phyloP scores from a whole-genome alignment of 2,329 filamentous ascomycete species.

The Zalaria sp. region DNA sequence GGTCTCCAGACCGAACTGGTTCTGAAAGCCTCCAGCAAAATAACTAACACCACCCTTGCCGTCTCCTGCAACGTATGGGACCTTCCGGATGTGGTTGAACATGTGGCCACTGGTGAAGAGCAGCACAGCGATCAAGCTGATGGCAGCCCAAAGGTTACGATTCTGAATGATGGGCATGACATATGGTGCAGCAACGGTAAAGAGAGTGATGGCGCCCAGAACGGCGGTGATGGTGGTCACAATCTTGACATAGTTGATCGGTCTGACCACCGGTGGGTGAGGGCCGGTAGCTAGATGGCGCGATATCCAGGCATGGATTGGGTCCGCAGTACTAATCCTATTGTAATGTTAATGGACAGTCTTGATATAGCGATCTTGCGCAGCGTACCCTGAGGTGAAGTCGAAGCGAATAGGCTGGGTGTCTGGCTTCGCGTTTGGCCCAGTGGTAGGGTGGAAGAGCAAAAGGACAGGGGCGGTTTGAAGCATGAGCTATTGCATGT shows the following conservation, averaged over 20 bases:
- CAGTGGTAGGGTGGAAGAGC: constrained; percentile 72
- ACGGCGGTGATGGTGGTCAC: constrained; percentile 52
- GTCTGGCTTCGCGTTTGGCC: constrained; percentile 60
- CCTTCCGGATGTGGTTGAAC: constrained; percentile 97
- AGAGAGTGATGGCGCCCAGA: constrained; percentile 53
- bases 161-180: constrained; percentile 71
- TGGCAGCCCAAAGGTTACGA: constrained; percentile 84
- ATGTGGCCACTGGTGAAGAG: constrained; percentile 95
- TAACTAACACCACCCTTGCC: constrained; percentile 77
- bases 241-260: constrained; percentile 75
- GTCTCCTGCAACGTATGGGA: constrained; percentile 80
- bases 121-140: constrained; percentile 78
- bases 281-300: constrained; percentile 64
- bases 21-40: constrained; percentile 85
- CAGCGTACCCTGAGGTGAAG: constrained; percentile 61
- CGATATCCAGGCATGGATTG: constrained; percentile 63
- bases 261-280: constrained; percentile 65
- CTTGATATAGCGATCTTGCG: not conserved
- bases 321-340: constrained; percentile 62
- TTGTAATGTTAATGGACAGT: not conserved
- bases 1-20: constrained; percentile 85
- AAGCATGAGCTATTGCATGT: constrained; percentile 57
- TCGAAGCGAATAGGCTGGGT: constrained; percentile 65
- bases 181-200: constrained; percentile 62
- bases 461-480: constrained; percentile 88